These are phyloP conservation scores for Panicum hallii DNA, from an alignment of 202 grass and related monocot species.

Conservation along the genomic window DNA sequence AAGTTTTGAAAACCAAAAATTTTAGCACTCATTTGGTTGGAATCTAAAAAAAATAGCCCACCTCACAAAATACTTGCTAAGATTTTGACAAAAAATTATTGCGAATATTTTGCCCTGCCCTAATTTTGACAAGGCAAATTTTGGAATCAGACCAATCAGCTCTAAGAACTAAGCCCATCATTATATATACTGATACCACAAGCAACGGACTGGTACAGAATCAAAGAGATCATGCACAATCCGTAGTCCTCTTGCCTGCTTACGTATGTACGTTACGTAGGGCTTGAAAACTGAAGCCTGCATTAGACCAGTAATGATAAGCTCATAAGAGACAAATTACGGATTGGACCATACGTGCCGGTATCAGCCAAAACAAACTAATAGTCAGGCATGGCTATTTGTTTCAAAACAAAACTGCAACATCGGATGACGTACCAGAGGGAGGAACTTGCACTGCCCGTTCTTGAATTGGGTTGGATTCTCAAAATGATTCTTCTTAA, in stretches of 20 bases:
- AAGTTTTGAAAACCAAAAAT: too few relatives aligned
- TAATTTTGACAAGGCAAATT: too few relatives aligned
- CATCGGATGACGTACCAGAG: neutral
- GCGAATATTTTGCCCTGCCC: too few relatives aligned
- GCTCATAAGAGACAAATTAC: neutral
- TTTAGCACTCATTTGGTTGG: too few relatives aligned
- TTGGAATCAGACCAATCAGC: too few relatives aligned
- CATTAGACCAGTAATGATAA: neutral
- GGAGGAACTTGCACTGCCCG: neutral
- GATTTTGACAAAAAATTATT: too few relatives aligned
- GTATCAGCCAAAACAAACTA: neutral
- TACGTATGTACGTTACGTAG: neutral
- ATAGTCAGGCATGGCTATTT: neutral
- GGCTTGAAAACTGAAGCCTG: neutral
- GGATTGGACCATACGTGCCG: neutral
- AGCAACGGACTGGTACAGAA: neutral
- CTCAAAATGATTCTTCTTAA: neutral
- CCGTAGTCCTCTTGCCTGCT: neutral
- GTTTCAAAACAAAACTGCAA: neutral
- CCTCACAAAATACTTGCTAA: too few relatives aligned
- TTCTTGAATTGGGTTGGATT: neutral
- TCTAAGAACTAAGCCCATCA: too few relatives aligned
- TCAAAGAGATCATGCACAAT: neutral
- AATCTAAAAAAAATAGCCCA: too few relatives aligned
- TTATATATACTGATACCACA: neutral